Percentiles rank a stretch among this genome's conserved stretches.
Evolutionary conservation across 139 green algal species (phyloP).

Genomic region (Nannochloris sp.): DNA sequence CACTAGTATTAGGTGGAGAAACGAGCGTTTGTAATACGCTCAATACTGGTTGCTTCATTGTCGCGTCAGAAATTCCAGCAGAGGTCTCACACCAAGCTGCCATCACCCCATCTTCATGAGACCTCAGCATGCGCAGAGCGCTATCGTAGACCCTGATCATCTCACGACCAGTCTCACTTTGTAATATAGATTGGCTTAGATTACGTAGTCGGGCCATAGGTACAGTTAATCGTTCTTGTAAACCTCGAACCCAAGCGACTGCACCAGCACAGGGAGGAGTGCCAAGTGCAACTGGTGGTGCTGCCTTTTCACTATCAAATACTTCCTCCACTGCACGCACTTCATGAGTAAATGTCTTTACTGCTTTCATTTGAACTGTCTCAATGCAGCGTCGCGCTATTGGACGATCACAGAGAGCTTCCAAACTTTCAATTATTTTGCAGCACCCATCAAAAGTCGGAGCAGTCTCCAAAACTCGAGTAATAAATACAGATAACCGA

Average conservation of each 20-base stretch:
- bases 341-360: background rate
- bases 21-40: too few species aligned
- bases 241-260: background rate
- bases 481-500: background rate
- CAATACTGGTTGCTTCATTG: background rate
- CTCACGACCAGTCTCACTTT: background rate
- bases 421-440: background rate
- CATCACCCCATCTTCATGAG: background rate
- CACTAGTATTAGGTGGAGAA: too few species aligned
- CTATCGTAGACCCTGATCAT: background rate
- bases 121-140: background rate
- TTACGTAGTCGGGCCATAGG: background rate
- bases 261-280: background rate
- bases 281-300: background rate
- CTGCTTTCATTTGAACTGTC: background rate
- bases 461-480: background rate
- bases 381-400: background rate
- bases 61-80: background rate
- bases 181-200: background rate
- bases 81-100: background rate
- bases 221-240: background rate
- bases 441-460: background rate
- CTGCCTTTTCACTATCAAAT: background rate
- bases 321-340: background rate
- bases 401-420: background rate